These are phyloP conservation scores for Parastagonospora avenae DNA, from an alignment of 2,329 filamentous ascomycete species.

Conservation along the genomic window DNA sequence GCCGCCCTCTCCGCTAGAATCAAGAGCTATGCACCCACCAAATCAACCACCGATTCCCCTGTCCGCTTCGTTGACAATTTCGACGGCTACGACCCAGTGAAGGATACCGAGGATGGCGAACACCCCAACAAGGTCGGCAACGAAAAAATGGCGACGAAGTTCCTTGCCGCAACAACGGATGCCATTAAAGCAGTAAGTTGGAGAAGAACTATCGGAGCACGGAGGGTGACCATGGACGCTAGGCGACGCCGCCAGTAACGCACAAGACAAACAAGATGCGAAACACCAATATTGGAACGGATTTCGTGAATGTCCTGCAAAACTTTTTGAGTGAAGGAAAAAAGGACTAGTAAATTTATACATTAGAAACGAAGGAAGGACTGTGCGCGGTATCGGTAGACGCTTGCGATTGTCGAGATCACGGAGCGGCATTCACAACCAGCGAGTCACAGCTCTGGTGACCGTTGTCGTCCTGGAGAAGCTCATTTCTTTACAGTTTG, in stretches of 20 bases:
- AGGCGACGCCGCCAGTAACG: slow-evolving; percentile 8
- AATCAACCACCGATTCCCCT: slow-evolving; percentile 24
- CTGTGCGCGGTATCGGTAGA: neutral
- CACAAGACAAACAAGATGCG: neutral
- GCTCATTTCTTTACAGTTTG: neutral
- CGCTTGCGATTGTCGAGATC: neutral
- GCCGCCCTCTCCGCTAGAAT: slow-evolving; percentile 3
- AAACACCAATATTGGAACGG: slow-evolving; percentile 1
- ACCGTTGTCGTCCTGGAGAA: neutral
- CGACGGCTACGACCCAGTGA: slow-evolving; percentile 32
- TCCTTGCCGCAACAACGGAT: slow-evolving; percentile 24
- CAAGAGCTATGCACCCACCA: slow-evolving; percentile 23
- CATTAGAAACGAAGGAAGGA: neutral
- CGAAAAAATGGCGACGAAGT: slow-evolving; percentile 37
- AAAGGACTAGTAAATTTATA: neutral
- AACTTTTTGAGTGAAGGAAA: slow-evolving; percentile 2
- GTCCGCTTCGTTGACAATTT: slow-evolving; percentile 39
- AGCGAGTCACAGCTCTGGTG: too few species aligned
- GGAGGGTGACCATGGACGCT: slow-evolving; percentile 4
- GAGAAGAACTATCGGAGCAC: slow-evolving; percentile 1
- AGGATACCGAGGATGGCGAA: slow-evolving; percentile 41
- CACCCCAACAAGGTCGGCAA: slow-evolving; percentile 40
- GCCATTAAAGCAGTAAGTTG: slow-evolving; percentile 22
- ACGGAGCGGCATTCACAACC: too few species aligned
- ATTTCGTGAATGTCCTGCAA: slow-evolving; percentile 4